Base-by-base conservation (phyloP, 805 yeast species). In the Myxozyma monticola region DNA sequence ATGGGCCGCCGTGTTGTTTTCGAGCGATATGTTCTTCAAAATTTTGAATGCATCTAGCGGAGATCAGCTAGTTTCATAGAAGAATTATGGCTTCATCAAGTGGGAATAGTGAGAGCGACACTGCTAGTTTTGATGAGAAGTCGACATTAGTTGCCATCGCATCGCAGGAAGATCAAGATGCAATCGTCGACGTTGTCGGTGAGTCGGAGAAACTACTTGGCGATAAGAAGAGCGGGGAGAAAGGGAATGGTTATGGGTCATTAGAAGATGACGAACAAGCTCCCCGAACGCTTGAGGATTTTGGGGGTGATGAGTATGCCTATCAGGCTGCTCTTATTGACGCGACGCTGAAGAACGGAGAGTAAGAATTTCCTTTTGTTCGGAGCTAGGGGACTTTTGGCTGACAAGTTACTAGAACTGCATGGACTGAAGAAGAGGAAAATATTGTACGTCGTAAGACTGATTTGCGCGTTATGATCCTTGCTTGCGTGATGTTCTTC, bases 401-500 rank as follows among this genome's bases (percentile, higher is more conserved):
- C 21, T 39, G 29, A 24, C 26, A 2, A 34, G 33, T 15, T 5
- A n/a, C n/a, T n/a, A 52, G 56, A 36, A 20, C 33, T 25, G 55
- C 55, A 15, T 83, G 87, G 88, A 69, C 77, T 0, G 54, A 55
- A 7, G 68, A 72, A 45, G 85, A 80, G 60, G 86, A 83, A 28
- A 37, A 62, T 22, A 68, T 64, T 31, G 65, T 80, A 5, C 61
- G 73, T 7, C 62, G 79, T 60, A 81, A 79, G 59, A 70, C 77
- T 37, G 85, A 83, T 48, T 71, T 70, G 67, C 66, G 73, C 42
- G 82, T 83, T 24, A 69, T 80, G 4, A 64, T 78, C 21, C 69
- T 80, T 66, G 83, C 83, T 0, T 78, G 78, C 51, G 54, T 80
- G 41, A 71, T 80, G 77, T 81, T 81, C 63, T 69, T 77, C 37